Evolutionary conservation across 2,329 filamentous ascomycete species (phyloP).

Genomic region (Emericellopsis cladophorae): DNA sequence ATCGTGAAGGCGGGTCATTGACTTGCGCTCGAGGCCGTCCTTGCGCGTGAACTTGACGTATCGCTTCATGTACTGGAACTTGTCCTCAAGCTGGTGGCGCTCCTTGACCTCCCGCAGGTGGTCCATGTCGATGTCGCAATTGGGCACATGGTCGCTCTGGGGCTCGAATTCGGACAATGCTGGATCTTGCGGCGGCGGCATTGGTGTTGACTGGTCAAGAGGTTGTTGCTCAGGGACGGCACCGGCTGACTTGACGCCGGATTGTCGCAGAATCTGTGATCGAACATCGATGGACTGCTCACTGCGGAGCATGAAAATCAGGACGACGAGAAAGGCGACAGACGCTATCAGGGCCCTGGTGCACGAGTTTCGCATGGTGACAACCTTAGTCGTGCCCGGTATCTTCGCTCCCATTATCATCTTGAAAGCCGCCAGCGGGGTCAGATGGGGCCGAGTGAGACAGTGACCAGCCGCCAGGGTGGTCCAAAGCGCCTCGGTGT

Average conservation of each 20-base stretch:
- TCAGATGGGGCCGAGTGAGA: background rate
- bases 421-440: background rate
- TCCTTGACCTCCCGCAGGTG: slow-evolving; percentile 31
- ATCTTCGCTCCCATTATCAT: slow-evolving; percentile 24
- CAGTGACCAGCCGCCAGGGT: background rate
- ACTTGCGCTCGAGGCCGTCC: slow-evolving; percentile 33
- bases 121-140: slow-evolving; percentile 35
- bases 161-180: slow-evolving; percentile 6
- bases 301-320: slow-evolving; percentile 26
- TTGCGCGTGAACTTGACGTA: slow-evolving; percentile 37
- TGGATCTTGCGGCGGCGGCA: slow-evolving; percentile 6
- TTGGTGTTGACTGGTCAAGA: slow-evolving; percentile 9
- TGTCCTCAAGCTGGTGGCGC: slow-evolving; percentile 32
- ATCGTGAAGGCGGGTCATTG: slow-evolving; percentile 32
- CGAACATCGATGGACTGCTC: slow-evolving; percentile 24
- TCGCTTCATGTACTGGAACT: slow-evolving; percentile 42
- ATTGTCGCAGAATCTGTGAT: slow-evolving; percentile 23
- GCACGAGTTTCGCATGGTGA: slow-evolving; percentile 36
- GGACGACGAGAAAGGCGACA: slow-evolving; percentile 26
- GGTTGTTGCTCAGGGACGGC: slow-evolving; percentile 16
- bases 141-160: slow-evolving; percentile 21
- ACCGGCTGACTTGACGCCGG: slow-evolving; percentile 12
- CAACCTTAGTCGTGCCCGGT: slow-evolving; percentile 22
- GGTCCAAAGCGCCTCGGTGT: background rate
- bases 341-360: slow-evolving; percentile 30